Percentiles rank a stretch among this genome's conserved stretches.
Evolutionary conservation across 257 asterid genomes (phyloP).

Genomic region (Asclepias syriaca): DNA sequence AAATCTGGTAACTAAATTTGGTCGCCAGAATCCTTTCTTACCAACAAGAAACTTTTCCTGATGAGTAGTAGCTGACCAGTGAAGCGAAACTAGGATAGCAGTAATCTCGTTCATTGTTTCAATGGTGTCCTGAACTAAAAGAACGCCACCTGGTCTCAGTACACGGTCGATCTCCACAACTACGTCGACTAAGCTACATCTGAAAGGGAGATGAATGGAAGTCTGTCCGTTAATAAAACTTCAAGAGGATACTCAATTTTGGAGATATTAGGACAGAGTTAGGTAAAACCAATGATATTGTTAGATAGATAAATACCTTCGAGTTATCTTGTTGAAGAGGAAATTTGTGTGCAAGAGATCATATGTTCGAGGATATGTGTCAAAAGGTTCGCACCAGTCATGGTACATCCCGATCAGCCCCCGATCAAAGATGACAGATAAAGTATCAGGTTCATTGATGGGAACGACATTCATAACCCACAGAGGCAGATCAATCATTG

Average conservation of each 20-base stretch:
- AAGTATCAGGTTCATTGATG: constrained; percentile 53
- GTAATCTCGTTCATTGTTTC: constrained; percentile 42
- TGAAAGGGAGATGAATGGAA: constrained; percentile 19
- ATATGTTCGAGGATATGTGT: constrained; percentile 78
- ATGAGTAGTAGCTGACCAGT: constrained; percentile 55
- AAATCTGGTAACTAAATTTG: constrained; percentile 18
- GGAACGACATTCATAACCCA: constrained; percentile 94
- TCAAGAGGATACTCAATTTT: neutral
- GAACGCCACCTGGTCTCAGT: constrained; percentile 71
- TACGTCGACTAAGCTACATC: constrained; percentile 62
- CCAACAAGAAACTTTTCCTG: constrained; percentile 72
- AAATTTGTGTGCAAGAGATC: constrained; percentile 80
- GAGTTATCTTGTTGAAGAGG: constrained; percentile 53
- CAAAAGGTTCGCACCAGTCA: constrained; percentile 87
- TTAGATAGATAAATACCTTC: constrained; percentile 37
- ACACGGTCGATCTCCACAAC: constrained; percentile 76
- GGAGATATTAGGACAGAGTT: neutral
- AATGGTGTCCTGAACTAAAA: constrained; percentile 61
- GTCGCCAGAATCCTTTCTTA: constrained; percentile 75
- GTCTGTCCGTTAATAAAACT: neutral
- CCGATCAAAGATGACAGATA: constrained; percentile 62
- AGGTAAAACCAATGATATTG: neutral
- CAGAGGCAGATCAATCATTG: constrained; percentile 45
- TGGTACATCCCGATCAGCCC: constrained; percentile 83
- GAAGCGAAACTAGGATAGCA: constrained; percentile 57